Base-by-base conservation (phyloP, 495 filamentous ascomycete genomes). In the Thozetella sp. region DNA sequence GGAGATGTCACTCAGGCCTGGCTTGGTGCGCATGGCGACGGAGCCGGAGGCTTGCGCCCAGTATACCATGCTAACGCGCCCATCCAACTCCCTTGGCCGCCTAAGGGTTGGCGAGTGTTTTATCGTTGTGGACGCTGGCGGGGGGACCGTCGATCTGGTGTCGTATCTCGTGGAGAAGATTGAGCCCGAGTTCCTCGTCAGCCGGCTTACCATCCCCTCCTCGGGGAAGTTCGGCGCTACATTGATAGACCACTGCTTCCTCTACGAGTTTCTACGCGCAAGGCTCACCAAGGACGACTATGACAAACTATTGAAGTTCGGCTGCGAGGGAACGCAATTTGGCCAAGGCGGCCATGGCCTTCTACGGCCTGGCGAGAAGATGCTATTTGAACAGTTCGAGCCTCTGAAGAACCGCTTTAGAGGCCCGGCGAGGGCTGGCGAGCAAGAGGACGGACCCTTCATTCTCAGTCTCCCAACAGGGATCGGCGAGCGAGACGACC, bases 1-100 rank as follows among this genome's bases (percentile, higher is more conserved):
- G 12, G 54, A 63, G 25, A 53, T 59, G 19, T 2, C 2, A 17
- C 24, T 6, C 12, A 3, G 25, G n/a, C 27, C 27, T 6, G 22
- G 27, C 3, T 6, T 17, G 19, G 19, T 45, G 12, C 15, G 30
- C 2, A 6, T 56, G 27, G 30, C 25, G 2, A 54, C 61, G 2
- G 63, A 66, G 55, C 57, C 63, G 1, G 63, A 66, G 30, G 63
- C 63, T 4, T 66, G 60, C 20, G 63, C 60, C 1, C 53, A 57
- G n/a, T 64, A 60, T 43, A 64, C 62, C 12, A 1, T 61, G 2
- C 40, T 25, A 25, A n/a, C n/a, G n/a, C n/a, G n/a, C n/a, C n/a
- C n/a, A n/a, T n/a, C n/a, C n/a, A n/a, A n/a, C n/a, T n/a, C n/a
- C n/a, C n/a, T n/a, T n/a, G n/a, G 54, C 53, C 9, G 40, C 59